Percentiles rank a stretch among this genome's conserved stretches.
phyloP scores from a whole-genome alignment of 345 rosid species.

The Arabis hirsuta region DNA sequence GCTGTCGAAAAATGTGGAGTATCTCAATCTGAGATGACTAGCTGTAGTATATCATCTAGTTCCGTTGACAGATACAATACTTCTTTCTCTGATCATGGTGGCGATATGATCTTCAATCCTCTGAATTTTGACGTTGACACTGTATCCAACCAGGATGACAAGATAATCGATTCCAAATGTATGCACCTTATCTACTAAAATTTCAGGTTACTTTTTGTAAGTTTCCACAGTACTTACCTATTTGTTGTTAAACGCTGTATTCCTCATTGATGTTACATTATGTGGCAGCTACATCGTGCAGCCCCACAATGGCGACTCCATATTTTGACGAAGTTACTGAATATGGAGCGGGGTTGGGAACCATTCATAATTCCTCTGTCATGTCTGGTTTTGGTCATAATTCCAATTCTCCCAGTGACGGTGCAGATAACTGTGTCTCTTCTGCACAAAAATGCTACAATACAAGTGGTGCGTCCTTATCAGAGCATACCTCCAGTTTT shows the following conservation, averaged over 20 bases:
- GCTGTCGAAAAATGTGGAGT: slow-evolving; percentile 44
- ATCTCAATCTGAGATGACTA: slow-evolving; percentile 49
- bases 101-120: slow-evolving; percentile 35
- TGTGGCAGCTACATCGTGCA: slow-evolving; percentile 51
- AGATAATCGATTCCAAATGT: slow-evolving; percentile 46
- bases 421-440: slow-evolving; percentile 40
- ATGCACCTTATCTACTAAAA: slow-evolving; percentile 37
- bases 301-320: slow-evolving; percentile 35
- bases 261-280: slow-evolving; percentile 40
- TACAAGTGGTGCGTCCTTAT: slow-evolving; percentile 37
- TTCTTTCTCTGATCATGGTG: slow-evolving; percentile 41
- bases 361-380: slow-evolving; percentile 20
- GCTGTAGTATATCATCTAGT: slow-evolving; percentile 54
- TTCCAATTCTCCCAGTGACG: slow-evolving; percentile 48
- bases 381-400: slow-evolving; percentile 48
- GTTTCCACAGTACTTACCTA: neutral
- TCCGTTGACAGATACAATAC: slow-evolving; percentile 47
- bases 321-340: slow-evolving; percentile 34
- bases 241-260: slow-evolving; percentile 16
- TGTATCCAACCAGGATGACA: slow-evolving; percentile 37
- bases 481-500: slow-evolving; percentile 28
- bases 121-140: slow-evolving; percentile 35
- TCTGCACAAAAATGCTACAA: slow-evolving; percentile 44
- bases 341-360: slow-evolving; percentile 38
- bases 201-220: neutral